Evolutionary conservation across 169 alveolate species (phyloP).

Genomic region (Hammondia hammondi): DNA sequence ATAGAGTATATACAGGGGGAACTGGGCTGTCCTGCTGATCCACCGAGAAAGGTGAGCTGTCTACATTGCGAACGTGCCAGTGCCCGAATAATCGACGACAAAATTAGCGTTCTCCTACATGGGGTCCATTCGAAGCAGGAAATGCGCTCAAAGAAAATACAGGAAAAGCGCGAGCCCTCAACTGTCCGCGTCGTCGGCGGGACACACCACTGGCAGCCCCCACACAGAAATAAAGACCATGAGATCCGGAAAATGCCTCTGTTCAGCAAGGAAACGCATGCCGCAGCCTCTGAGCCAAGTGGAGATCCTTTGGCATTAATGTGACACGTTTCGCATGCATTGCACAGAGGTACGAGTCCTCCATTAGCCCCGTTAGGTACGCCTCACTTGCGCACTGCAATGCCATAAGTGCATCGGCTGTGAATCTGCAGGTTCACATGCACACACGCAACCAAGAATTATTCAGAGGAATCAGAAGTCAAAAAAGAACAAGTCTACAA

Average conservation of each 20-base stretch:
- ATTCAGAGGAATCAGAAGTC: background rate
- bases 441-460: background rate
- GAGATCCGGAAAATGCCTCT: background rate
- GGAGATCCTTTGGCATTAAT: conserved; percentile 86
- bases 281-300: conserved; percentile 84
- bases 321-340: conserved; percentile 88
- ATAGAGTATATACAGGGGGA: too few relatives aligned
- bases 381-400: conserved; percentile 88
- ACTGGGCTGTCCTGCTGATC: too few relatives aligned
- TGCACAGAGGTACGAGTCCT: conserved; percentile 86
- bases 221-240: background rate
- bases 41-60: background rate
- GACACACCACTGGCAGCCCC: background rate
- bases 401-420: conserved; percentile 85
- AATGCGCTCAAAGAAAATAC: too few relatives aligned
- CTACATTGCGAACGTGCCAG: background rate
- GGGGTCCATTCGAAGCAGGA: too few relatives aligned
- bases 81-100: background rate
- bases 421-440: conserved; percentile 71
- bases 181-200: too few relatives aligned
- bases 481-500: too few relatives aligned
- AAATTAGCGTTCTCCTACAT: too few relatives aligned
- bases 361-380: conserved; percentile 82
- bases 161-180: too few relatives aligned
- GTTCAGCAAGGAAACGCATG: conserved; percentile 8